Evolutionary conservation across 2,329 filamentous ascomycete species (phyloP).

Genomic region (Xylaria multiplex): DNA sequence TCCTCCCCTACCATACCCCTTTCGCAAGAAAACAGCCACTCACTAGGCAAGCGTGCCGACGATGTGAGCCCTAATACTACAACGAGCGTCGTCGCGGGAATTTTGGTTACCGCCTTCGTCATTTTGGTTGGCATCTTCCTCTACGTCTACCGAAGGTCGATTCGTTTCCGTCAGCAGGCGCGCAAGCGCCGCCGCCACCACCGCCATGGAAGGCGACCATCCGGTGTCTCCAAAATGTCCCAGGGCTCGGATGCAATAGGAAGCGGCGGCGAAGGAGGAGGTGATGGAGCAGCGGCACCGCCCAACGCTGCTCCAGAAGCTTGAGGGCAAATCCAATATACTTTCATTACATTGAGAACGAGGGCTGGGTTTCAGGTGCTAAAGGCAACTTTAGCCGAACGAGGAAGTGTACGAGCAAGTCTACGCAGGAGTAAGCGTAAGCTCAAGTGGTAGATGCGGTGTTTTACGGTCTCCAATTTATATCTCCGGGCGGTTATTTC

Average conservation of each 20-base stretch:
- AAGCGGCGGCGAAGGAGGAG: constrained; percentile 9
- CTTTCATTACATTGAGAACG: background rate
- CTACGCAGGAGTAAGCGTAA: constrained; percentile 3
- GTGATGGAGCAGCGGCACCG: constrained; percentile 13
- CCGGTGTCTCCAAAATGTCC: constrained; percentile 36
- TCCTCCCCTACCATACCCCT: constrained; percentile 8
- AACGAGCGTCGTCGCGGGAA: constrained; percentile 37
- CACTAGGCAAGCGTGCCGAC: constrained; percentile 27
- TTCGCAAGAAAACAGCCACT: background rate
- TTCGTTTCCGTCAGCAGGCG: constrained; percentile 22
- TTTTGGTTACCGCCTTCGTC: constrained; percentile 35
- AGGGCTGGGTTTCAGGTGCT: background rate
- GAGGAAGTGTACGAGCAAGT: background rate
- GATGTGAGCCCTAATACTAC: constrained; percentile 29
- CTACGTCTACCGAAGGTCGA: constrained; percentile 33
- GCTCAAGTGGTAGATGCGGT: constrained; percentile 7
- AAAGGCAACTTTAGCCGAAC: background rate
- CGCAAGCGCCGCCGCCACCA: constrained; percentile 33
- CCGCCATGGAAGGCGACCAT: constrained; percentile 27
- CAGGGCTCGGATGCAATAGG: constrained; percentile 26
- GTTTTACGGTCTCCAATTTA: background rate
- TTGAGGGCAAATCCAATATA: background rate
- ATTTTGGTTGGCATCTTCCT: constrained; percentile 30
- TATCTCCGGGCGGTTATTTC: background rate
- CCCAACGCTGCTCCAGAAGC: constrained; percentile 20